Conservation (phyloP, 1,284 basidiomycete genomes). For the Ustilago loliicola region DNA sequence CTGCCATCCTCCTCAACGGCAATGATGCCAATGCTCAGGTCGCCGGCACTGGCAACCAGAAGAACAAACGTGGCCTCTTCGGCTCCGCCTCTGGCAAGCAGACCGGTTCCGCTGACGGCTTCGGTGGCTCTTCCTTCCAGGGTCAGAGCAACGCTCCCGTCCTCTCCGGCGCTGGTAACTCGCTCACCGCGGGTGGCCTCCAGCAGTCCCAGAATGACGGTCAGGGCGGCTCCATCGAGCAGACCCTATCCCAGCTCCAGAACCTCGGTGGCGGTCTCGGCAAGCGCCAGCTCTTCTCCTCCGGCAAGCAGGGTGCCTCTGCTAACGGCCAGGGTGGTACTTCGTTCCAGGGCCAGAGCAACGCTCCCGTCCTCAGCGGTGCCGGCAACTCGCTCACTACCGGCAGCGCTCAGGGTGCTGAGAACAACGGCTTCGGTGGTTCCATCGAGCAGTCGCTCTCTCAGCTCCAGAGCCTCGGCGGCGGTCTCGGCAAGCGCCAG, state of each 20-base stretch:
- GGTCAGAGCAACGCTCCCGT: constrained; percentile 30
- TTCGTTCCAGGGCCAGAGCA: constrained; percentile 23
- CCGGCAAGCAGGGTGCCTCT: constrained; percentile 30
- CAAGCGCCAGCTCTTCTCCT: constrained; percentile 22
- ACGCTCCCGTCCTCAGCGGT: constrained; percentile 27
- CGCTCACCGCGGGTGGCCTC: constrained; percentile 26
- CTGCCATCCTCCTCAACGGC: constrained; percentile 25
- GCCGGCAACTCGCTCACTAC: constrained; percentile 24
- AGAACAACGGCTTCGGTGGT: constrained; percentile 30
- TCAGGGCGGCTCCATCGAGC: constrained; percentile 24
- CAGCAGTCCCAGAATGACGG: constrained; percentile 29
- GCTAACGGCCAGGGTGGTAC: constrained; percentile 25
- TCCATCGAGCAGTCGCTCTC: constrained; percentile 24
- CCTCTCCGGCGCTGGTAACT: constrained; percentile 30
- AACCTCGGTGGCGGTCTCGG: constrained; percentile 25
- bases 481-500: constrained; percentile 27
- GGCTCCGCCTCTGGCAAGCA: constrained; percentile 22
- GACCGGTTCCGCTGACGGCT: constrained; percentile 24
- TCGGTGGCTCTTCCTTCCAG: constrained; percentile 25
- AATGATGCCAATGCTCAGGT: constrained; percentile 31
- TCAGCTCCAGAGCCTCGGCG: constrained; percentile 36
- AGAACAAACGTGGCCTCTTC: constrained; percentile 20
- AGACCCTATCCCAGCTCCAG: constrained; percentile 23
- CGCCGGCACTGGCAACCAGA: constrained; percentile 31
- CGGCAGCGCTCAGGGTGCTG: constrained; percentile 27